Base-by-base conservation (phyloP, 371 early-diverging fungal species). In the Lichtheimia ornata region DNA sequence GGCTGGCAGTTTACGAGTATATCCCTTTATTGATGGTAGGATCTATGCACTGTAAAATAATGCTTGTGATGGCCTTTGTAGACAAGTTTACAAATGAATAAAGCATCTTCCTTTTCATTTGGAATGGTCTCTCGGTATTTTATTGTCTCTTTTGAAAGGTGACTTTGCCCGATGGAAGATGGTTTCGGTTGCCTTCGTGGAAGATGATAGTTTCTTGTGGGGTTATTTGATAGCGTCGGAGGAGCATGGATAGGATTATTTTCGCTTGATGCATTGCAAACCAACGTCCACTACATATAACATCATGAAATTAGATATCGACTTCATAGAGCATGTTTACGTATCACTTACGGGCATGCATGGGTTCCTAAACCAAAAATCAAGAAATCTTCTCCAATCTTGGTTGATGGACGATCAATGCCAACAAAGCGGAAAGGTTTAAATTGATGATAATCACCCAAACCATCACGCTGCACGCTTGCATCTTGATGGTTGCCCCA, bases 301-400 rank as follows among this genome's bases (percentile, higher is more conserved):
- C 2, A 35, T 2, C 5, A 22, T 15, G n/a, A 25, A 9, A 15
- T n/a, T 52, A 24, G 14, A 15, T 22, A 47, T 6, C 6, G 5
- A 13, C 7, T 17, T 41, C 6, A 56, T 12, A 44, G 11, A 15
- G 44, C 27, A 28, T 35, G 11, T 9, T 35, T 35, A n/a, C n/a
- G n/a, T n/a, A 6, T 35, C 24, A 54, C 54, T 54, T 54, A 54
- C 50, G 68, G 68, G 52, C 68, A 67, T 22, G 68, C 68, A 50
- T 67, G 68, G 56, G 65, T 81, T 63, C 87, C 87, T 59, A 82
- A 64, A 15, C 87, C 87, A 65, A 84, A 87, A 6, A 62, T 1
- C 1, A 83, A 20, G 54, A 62, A 79, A 35, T 79, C 79, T 1
- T 63, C 57, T 1, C 71, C 69, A 47, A 81, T 61, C 56, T 79